Percentiles rank a stretch among this genome's conserved stretches.
Conservation (phyloP, 257 asterid species). For the Fraxinus excelsior region DNA sequence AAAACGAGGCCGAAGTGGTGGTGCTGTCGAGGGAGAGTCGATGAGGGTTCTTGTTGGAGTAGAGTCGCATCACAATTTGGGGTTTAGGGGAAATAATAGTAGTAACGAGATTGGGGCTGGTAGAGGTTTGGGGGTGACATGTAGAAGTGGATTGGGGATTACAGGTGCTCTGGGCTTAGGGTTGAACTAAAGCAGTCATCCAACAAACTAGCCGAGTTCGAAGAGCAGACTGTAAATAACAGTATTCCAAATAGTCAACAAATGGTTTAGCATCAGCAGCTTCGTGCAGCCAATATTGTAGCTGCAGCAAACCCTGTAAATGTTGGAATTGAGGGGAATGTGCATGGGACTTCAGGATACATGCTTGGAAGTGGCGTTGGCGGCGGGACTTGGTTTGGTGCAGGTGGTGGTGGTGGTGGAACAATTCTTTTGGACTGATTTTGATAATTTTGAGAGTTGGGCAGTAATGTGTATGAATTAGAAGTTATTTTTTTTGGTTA, state of each 20-base stretch:
- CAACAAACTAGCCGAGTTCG: constrained; percentile 30
- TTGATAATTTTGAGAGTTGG: too few relatives aligned
- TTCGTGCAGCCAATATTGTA: constrained; percentile 22
- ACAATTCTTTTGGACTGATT: constrained; percentile 74
- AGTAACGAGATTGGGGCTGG: constrained; percentile 32
- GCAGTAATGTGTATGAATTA: too few relatives aligned
- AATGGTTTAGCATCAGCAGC: constrained; percentile 31
- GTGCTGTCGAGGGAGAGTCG: constrained; percentile 37
- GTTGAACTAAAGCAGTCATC: constrained; percentile 42
- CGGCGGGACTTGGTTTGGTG: constrained; percentile 24
- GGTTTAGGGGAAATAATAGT: constrained; percentile 38
- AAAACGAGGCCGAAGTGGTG: too few relatives aligned
- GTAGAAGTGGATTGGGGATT: constrained; percentile 27
- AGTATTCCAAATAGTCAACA: constrained; percentile 32
- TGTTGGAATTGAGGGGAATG: constrained; percentile 28
- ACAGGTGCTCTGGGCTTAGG: constrained; percentile 40
- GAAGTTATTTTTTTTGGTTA: too few relatives aligned
- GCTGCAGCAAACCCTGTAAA: constrained; percentile 19
- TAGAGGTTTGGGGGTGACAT: constrained; percentile 39
- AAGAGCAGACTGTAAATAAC: constrained; percentile 27
- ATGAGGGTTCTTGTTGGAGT: constrained; percentile 34
- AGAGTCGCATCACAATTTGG: constrained; percentile 45
- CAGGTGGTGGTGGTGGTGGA: constrained; percentile 47
- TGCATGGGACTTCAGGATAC: constrained; percentile 39
- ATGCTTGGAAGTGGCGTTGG: constrained; percentile 30